Conservation (phyloP, 179 eudicot genomes). For the Beta lomatogona region DNA sequence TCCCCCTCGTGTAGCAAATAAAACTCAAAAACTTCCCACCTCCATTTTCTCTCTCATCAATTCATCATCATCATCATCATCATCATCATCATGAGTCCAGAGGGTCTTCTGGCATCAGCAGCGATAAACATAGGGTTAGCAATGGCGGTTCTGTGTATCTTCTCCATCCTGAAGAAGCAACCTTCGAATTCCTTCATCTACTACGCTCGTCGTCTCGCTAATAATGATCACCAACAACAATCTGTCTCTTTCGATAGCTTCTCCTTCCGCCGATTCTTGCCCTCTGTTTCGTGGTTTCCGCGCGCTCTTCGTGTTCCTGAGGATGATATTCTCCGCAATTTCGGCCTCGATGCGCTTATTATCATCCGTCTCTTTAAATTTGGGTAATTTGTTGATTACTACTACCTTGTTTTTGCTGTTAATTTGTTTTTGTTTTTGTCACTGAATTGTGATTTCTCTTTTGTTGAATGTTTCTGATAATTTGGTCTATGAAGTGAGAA, state of each 20-base stretch:
- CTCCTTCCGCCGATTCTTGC: conserved; percentile 48
- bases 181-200: conserved; percentile 67
- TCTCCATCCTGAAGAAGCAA: conserved; percentile 72
- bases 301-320: conserved; percentile 62
- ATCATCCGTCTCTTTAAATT: conserved; percentile 85
- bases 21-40: not conserved
- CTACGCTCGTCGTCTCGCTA: conserved; percentile 74
- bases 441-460: too few species aligned
- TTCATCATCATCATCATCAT: not conserved
- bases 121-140: conserved; percentile 79
- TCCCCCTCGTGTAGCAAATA: too few species aligned
- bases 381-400: conserved; percentile 42
- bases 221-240: conserved; percentile 11
- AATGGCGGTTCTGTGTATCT: conserved; percentile 57
- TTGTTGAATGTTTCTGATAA: too few species aligned
- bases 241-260: conserved; percentile 34
- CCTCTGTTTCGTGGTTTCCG: conserved; percentile 63
- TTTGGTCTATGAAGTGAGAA: too few species aligned
- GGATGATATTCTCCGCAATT: conserved; percentile 50
- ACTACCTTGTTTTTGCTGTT: too few species aligned
- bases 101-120: conserved; percentile 69
- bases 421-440: too few species aligned
- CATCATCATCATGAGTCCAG: conserved; percentile 52
- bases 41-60: not conserved
- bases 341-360: conserved; percentile 84